Base-by-base conservation (phyloP, 805 yeast species). In the Metschnikowia koreensis region DNA sequence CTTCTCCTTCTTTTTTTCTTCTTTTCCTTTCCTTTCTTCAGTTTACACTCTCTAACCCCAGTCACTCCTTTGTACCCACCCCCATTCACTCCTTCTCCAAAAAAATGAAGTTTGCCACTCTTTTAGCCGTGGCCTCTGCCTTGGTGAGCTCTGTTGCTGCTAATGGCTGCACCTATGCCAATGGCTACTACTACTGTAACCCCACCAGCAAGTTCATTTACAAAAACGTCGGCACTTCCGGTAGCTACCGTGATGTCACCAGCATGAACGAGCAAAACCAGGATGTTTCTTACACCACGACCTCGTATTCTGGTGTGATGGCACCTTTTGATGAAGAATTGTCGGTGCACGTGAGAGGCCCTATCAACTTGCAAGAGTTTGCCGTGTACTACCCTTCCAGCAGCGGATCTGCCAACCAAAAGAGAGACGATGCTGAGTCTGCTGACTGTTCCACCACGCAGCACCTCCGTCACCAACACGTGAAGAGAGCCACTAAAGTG, bases 271-370 rank as follows among this genome's bases (percentile, higher is more conserved):
- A 81, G 65, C 53, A 71, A 53, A 63, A 85, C 11, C 91, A 97
- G 67, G 51, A 75, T 36, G 92, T 97, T 77, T 64, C 86, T n/a
- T 84, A 82, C 57, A 61, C 74, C 46, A 51, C 83, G 22, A 59
- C 63, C 38, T 64, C 84, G 8, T 87, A 90, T 77, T 76, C 84
- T 13, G 97, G 97, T 50, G 63, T 81, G 52, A 70, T 89, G 69
- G 71, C 92, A 50, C 97, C 97, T 38, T 76, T 90, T 56, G 86
- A 89, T 69, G 94, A 89, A 76, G 96, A 90, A 70, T 74, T 90
- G 55, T 84, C 96, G 36, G 84, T 90, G 53, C 96, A 90, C 70
- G 87, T 89, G 78, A 86, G 97, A 77, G 97, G 97, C 62, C 97
- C 97, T 37, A 65, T 90, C 61, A 79, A 81, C 66, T 81, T 90